Conservation (phyloP, 1,284 basidiomycete species). For the Takashimella tepidaria region DNA sequence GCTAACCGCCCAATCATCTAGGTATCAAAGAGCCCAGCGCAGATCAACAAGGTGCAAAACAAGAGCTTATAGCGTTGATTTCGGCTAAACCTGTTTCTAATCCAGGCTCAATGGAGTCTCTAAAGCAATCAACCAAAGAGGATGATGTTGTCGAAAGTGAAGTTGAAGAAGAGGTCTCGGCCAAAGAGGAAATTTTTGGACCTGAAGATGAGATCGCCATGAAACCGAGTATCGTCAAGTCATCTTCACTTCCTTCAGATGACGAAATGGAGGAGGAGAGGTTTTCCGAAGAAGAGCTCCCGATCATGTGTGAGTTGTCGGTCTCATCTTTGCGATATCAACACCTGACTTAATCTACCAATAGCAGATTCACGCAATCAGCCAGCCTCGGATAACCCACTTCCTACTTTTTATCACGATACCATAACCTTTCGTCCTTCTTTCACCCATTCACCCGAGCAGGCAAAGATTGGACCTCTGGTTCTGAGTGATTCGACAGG, state of each 20-base stretch:
- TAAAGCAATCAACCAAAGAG: neutral
- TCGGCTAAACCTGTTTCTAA: neutral
- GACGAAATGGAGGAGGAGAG: constrained; percentile 8
- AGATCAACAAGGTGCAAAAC: neutral
- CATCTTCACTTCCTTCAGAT: neutral
- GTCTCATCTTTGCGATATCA: too few relatives aligned
- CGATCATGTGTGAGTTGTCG: too few relatives aligned
- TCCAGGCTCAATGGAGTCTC: neutral
- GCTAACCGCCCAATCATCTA: too few relatives aligned
- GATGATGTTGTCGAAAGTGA: too few relatives aligned
- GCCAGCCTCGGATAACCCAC: too few relatives aligned
- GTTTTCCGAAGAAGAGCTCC: constrained; percentile 30
- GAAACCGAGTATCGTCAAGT: constrained; percentile 14
- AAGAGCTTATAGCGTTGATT: neutral
- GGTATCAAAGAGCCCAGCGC: constrained; percentile 10
- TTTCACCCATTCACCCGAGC: constrained; percentile 17
- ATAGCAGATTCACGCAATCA: neutral
- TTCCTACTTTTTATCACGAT: too few relatives aligned
- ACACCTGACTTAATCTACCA: constrained; percentile 6
- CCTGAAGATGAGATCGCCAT: neutral
- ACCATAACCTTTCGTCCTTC: too few relatives aligned
- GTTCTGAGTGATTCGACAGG: constrained; percentile 19
- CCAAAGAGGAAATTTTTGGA: constrained; percentile 10
- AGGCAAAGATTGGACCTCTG: constrained; percentile 19
- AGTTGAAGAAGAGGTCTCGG: constrained; percentile 30